Evolutionary conservation across 805 yeast genomes (phyloP).

Genomic region (Candida tibetensis): DNA sequence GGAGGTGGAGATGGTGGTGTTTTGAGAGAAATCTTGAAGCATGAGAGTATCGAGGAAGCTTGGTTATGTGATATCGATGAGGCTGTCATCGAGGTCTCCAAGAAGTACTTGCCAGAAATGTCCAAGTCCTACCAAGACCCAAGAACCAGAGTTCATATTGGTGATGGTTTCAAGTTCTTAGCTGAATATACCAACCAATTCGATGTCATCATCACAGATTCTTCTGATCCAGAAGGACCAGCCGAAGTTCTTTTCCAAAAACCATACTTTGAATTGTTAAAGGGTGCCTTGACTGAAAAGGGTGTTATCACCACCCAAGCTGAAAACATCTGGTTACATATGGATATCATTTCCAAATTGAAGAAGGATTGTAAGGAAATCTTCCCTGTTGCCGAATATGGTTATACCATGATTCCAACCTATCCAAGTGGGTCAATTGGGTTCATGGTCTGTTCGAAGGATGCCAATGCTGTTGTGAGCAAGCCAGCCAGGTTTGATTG

Average conservation of each 20-base stretch:
- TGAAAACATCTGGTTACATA: constrained; percentile 90
- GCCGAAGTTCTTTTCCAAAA: constrained; percentile 92
- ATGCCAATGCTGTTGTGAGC: constrained; percentile 58
- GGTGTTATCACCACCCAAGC: constrained; percentile 95
- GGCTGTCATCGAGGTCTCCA: constrained; percentile 82
- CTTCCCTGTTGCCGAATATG: constrained; percentile 89
- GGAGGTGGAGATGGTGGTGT: constrained; percentile 99
- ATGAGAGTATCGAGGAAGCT: constrained; percentile 81
- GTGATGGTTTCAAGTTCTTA: constrained; percentile 97
- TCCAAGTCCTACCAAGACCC: constrained; percentile 82
- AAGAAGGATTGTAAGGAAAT: constrained; percentile 78
- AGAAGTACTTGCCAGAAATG: constrained; percentile 85
- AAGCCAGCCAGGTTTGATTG: constrained; percentile 64
- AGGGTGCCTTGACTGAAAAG: constrained; percentile 84
- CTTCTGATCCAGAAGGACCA: constrained; percentile 98
- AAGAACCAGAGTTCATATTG: constrained; percentile 85
- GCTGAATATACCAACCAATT: constrained; percentile 78
- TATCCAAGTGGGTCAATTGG: constrained; percentile 98
- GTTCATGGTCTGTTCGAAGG: constrained; percentile 93
- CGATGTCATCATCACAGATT: constrained; percentile 95
- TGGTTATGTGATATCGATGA: constrained; percentile 94
- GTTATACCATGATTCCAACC: constrained; percentile 91
- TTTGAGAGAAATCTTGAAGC: constrained; percentile 89
- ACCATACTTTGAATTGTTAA: constrained; percentile 81
- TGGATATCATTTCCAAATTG: constrained; percentile 77